A percentile compares a stretch with the other conserved stretches of the same genome.
phyloP scores from a whole-genome alignment of 768 basidiomycete species.

The Mycena capillaripes region DNA sequence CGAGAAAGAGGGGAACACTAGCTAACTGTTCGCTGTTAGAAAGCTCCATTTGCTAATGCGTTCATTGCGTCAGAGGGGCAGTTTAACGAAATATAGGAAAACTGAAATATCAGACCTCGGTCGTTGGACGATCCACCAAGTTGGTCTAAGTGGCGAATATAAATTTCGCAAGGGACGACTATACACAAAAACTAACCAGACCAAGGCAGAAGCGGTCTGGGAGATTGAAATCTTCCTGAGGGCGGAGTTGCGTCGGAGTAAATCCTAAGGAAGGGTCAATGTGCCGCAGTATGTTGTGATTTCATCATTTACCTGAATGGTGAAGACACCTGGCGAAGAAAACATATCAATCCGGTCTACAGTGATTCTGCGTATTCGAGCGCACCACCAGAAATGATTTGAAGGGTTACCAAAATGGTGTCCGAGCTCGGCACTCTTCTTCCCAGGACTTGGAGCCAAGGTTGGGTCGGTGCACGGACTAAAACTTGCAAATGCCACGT shows the following conservation, averaged over 20 bases:
- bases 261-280: slow-evolving; percentile 58
- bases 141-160: slow-evolving; percentile 68
- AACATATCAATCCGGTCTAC: no score
- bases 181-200: slow-evolving; percentile 60
- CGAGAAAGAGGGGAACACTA: slow-evolving; percentile 70
- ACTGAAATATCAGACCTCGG: slow-evolving; percentile 66
- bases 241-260: slow-evolving; percentile 63
- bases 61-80: background rate
- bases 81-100: background rate
- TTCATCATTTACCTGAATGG: slow-evolving; percentile 62
- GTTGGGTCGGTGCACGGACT: background rate
- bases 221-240: slow-evolving; percentile 73
- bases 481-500: slow-evolving; percentile 29
- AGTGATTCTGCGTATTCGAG: no score
- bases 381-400: slow-evolving; percentile 82
- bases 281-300: background rate
- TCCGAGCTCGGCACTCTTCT: slow-evolving; percentile 75
- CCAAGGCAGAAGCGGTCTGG: slow-evolving; percentile 73
- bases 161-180: background rate
- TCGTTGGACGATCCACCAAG: slow-evolving; percentile 77
- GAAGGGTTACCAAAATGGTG: slow-evolving; percentile 86
- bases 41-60: slow-evolving; percentile 66
- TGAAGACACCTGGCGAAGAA: slow-evolving; percentile 61
- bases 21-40: slow-evolving; percentile 63
- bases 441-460: slow-evolving; percentile 66